Base-by-base conservation (phyloP, 441 rosid species). In the Viola pubescens region DNA sequence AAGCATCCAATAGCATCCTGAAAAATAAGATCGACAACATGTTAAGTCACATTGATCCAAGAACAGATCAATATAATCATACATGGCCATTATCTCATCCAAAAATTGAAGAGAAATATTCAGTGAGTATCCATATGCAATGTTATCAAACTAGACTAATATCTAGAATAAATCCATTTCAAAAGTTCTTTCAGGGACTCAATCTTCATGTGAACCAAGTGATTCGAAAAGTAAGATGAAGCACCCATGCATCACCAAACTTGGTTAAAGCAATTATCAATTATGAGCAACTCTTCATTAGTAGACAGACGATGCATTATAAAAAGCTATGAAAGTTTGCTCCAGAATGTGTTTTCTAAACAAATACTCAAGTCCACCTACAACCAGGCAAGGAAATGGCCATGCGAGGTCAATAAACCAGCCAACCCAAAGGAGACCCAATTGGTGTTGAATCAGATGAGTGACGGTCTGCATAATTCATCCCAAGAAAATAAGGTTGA, bases 1-100 rank as follows among this genome's bases (percentile, higher is more conserved):
- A 90, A 71, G 82, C 87, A 84, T 68, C 84, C 82, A 62, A 86
- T 72, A 60, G 95, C 88, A 77, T 82, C 94, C 97, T 89, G 85
- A 61, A 72, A 68, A 60, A 67, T 19, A 54, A 9, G 4, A 12
- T 4, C 59, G 54, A 66, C 38, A 65, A 56, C 7, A 56, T 58
- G 34, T 26, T 26, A 48, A 6, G 6, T 70, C 62, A 13, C 55
- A 6, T 46, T 37, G 40, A 5, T 9, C 10, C 41, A 19, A 13
- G 6, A 19, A 60, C 43, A 3, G n/a, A 37, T 50, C 34, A 14
- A 7, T 38, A 10, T 16, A 10, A 14, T 10, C 13, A 38, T 40
- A 50, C 16, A 8, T 47, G 40, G 9, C 16, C 39, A 50, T 4
- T 14, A 50, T 10, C 41, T 40, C 37, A 52, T 42, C 53, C 26